Percentiles rank a stretch among this genome's conserved stretches.
Evolutionary conservation across 495 filamentous ascomycete species (phyloP).

Genomic region (Neurospora pannonica): DNA sequence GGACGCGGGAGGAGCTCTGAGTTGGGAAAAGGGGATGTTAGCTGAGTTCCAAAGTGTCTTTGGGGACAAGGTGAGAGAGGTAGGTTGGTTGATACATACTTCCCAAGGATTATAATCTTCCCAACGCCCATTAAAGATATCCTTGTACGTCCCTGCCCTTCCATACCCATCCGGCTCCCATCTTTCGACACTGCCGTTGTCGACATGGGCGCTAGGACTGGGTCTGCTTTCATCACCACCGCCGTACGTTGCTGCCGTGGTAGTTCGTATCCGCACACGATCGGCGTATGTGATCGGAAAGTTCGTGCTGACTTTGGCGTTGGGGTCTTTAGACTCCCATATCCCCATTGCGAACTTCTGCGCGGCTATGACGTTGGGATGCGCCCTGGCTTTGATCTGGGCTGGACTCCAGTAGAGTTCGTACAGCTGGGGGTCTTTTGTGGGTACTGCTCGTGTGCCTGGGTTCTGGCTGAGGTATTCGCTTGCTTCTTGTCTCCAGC

Average conservation of each 20-base stretch:
- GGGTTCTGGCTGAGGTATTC: conserved; percentile 52
- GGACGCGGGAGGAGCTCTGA: conserved; percentile 51
- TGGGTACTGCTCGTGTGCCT: conserved; percentile 25
- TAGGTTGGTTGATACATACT: conserved; percentile 3
- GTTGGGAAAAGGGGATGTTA: neutral
- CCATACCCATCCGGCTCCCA: conserved; percentile 86
- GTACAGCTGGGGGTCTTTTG: conserved; percentile 52
- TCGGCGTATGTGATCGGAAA: conserved; percentile 71
- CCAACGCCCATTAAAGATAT: conserved; percentile 68
- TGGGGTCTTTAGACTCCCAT: conserved; percentile 63
- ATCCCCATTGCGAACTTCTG: conserved; percentile 66
- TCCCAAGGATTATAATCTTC: conserved; percentile 81
- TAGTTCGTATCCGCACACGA: conserved; percentile 55
- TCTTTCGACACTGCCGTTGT: conserved; percentile 74
- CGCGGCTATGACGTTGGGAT: conserved; percentile 61
- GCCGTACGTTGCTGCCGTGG: neutral
- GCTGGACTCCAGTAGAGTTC: conserved; percentile 78
- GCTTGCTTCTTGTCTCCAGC: conserved; percentile 40
- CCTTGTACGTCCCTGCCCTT: conserved; percentile 52
- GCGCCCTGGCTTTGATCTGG: conserved; percentile 63
- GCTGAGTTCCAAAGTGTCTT: neutral
- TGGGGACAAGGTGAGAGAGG: neutral
- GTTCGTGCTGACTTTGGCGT: conserved; percentile 46
- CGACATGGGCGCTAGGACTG: conserved; percentile 45
- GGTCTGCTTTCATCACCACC: neutral